phyloP scores from a whole-genome alignment of 108 stramenopile species.

The Cyclotella baltica region DNA sequence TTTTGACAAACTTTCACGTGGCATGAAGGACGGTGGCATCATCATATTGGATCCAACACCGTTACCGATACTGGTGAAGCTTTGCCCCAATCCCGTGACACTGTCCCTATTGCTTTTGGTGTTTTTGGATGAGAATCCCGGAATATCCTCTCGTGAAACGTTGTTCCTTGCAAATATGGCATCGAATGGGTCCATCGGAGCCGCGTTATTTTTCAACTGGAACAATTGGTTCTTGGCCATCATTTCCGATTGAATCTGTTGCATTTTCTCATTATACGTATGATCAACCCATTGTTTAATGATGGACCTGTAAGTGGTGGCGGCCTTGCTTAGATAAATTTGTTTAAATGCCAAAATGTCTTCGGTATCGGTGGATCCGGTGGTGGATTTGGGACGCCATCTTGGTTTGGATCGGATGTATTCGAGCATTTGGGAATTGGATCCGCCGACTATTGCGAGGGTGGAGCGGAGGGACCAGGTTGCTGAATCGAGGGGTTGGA shows the following conservation, averaged over 20 bases:
- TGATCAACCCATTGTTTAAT: constrained; percentile 29
- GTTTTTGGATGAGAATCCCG: constrained; percentile 12
- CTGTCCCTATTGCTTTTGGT: not conserved
- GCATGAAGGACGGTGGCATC: not conserved
- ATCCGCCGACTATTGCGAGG: constrained; percentile 28
- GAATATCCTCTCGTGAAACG: constrained; percentile 24
- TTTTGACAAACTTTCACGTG: constrained; percentile 9
- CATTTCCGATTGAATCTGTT: not conserved
- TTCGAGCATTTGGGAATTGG: constrained; percentile 43
- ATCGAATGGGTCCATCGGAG: constrained; percentile 33
- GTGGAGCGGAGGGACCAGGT: constrained; percentile 34
- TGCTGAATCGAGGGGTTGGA: constrained; percentile 28
- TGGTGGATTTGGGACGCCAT: constrained; percentile 20
- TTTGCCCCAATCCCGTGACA: constrained; percentile 4
- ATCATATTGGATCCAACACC: not conserved
- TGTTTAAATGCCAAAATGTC: constrained; percentile 43
- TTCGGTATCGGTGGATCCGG: constrained; percentile 17
- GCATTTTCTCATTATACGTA: not conserved
- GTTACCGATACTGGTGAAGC: not conserved
- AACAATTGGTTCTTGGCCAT: not conserved
- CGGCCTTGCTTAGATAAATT: constrained; percentile 37
- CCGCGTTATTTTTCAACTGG: not conserved
- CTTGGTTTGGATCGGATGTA: constrained; percentile 37
- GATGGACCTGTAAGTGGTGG: constrained; percentile 18
- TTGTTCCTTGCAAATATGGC: constrained; percentile 24